Percentiles rank a stretch among this genome's conserved stretches.
These are phyloP conservation scores for Eutypa lata DNA, from an alignment of 2,329 filamentous ascomycete genomes.

Conservation along the genomic window DNA sequence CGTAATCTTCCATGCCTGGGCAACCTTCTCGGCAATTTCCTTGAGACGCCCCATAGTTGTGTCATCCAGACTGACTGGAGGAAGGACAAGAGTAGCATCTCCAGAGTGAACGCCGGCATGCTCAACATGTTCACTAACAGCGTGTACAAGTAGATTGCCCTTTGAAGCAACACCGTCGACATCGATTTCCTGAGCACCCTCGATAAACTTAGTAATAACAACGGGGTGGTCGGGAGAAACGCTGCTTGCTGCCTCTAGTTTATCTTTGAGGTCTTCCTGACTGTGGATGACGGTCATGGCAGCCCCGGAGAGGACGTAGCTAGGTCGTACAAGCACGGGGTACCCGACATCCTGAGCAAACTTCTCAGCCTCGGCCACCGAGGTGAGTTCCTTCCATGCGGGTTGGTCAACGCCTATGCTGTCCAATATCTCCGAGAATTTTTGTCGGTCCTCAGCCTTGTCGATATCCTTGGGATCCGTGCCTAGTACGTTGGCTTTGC, in stretches of 20 bases:
- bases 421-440: constrained; percentile 96
- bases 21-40: constrained; percentile 94
- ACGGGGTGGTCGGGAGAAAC: constrained; percentile 97
- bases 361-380: constrained; percentile 78
- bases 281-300: constrained; percentile 97
- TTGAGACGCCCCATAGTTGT: constrained; percentile 81
- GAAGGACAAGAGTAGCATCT: constrained; percentile 90
- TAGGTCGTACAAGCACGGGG: constrained; percentile 90
- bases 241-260: constrained; percentile 83
- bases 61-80: constrained; percentile 76
- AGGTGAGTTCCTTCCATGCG: constrained; percentile 95
- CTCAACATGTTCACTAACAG: constrained; percentile 93
- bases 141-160: constrained; percentile 85
- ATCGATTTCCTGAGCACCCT: constrained; percentile 94
- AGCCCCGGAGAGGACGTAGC: constrained; percentile 93
- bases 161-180: constrained; percentile 87
- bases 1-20: constrained; percentile 94
- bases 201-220: constrained; percentile 97
- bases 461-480: constrained; percentile 94
- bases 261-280: constrained; percentile 87
- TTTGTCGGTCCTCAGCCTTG: constrained; percentile 96
- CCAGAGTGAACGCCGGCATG: constrained; percentile 97
- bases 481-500: constrained; percentile 85
- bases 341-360: constrained; percentile 87
- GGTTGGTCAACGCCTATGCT: constrained; percentile 96